Conservation (phyloP, 2,329 filamentous ascomycete species). For the Camptophora hylomeconis region DNA sequence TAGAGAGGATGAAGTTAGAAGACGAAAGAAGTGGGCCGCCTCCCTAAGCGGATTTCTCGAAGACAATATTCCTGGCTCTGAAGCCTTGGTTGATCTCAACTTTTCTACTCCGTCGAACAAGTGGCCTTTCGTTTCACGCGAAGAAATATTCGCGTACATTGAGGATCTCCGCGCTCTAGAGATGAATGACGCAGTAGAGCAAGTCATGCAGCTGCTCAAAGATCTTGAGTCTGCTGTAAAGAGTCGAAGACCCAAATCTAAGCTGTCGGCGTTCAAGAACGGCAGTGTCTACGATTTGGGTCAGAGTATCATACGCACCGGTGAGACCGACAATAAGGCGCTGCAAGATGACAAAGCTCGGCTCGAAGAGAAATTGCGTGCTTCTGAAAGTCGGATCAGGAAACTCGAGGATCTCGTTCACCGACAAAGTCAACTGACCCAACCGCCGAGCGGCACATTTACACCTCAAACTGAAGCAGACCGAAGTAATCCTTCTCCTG, state of each 20-base stretch:
- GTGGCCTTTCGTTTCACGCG: conserved; percentile 66
- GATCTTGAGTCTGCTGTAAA: conserved; percentile 73
- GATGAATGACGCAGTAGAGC: conserved; percentile 53
- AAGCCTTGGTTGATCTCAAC: conserved; percentile 69
- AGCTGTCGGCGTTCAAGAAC: conserved; percentile 93
- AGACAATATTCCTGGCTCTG: conserved; percentile 20
- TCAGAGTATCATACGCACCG: conserved; percentile 70
- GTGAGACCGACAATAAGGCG: conserved; percentile 69
- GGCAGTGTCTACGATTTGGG: conserved; percentile 89
- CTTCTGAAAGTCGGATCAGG: conserved; percentile 78
- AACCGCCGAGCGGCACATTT: conserved; percentile 40
- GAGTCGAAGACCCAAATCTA: conserved; percentile 73
- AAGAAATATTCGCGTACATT: conserved; percentile 65
- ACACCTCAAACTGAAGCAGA: conserved; percentile 26
- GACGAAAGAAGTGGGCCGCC: conserved; percentile 77
- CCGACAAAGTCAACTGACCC: conserved; percentile 52
- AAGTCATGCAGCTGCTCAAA: conserved; percentile 62
- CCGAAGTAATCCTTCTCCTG: conserved; percentile 24
- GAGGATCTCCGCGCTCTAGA: conserved; percentile 51
- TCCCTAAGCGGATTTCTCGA: conserved; percentile 15
- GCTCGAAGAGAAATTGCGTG: conserved; percentile 60
- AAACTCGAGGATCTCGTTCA: conserved; percentile 87
- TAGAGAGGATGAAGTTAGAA: conserved; percentile 81
- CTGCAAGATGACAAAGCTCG: conserved; percentile 74
- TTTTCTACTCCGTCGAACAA: conserved; percentile 63